Base-by-base conservation (phyloP, 371 early-diverging fungal genomes). In the Nematocida sp. region DNA sequence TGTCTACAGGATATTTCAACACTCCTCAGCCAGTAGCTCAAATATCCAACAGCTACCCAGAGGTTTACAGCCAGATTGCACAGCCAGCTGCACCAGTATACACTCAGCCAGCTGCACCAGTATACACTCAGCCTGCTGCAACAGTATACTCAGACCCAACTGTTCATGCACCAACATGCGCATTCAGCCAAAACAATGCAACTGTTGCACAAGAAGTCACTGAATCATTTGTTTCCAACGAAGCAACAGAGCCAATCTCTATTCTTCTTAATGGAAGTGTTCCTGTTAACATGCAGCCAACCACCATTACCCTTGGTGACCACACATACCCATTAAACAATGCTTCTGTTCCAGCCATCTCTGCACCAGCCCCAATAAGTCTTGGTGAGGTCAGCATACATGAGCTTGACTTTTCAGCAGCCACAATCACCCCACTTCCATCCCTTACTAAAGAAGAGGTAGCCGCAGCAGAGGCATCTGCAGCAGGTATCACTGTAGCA, bases 181-280 rank as follows among this genome's bases (percentile, higher is more conserved):
- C 54, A 13, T 15, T 15, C 54, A 54, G 20, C 54, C 54, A 13
- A 15, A 20, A 13, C 13, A 54, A 54, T 54, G 20, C n/a, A 13
- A 15, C 54, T 20, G 13, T 40, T 60, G 40, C 20, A 33, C 18
- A 47, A 3, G 2, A 33, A 47, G 11, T 27, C 46, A 9, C 33
- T 33, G 33, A 33, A 33, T 33, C 33, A 33, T 33, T 33, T 33
- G 33, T 33, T 33, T 33, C n/a, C 11, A 39, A 18, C 71, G 42
- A 47, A 39, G 39, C 5, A 11, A 25, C 23, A 4, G 58, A 73
- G 62, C 80, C 57, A 11, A 70, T 78, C 58, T 60, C 80, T 13
- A n/a, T 78, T 33, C 47, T 56, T 23, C 69, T 78, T 7, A 70
- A 78, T 42, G 80, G 80, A 78, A 78, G 52, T 44, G 42, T 78